Base-by-base conservation (phyloP, 768 basidiomycete genomes). In the Sporobolomyces roseus region DNA sequence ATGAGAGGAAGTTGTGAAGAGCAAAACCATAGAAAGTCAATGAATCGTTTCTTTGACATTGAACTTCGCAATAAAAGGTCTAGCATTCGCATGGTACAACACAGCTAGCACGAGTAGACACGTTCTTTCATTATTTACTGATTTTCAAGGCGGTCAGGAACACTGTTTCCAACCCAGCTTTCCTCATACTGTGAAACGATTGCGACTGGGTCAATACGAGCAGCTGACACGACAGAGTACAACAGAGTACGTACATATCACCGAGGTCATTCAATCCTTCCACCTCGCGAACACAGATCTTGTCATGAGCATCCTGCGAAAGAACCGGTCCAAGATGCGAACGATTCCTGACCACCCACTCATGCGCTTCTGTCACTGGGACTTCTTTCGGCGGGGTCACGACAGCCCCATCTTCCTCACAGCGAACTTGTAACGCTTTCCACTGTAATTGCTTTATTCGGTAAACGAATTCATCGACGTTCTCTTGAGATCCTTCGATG, bases 111-210 rank as follows among this genome's bases (percentile, higher is more conserved):
- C n/a, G n/a, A 41, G 17, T 41, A 41, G 12, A 46, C 45, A 46
- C 10, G 45, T 9, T 41, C 38, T 41, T 9, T 41, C 46, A 41
- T 17, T 43, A 73, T 49, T 61, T 66, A 17, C 52, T 55, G 14
- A 74, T 60, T 41, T 74, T 74, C 55, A 74, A n/a, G 2, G 74
- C 68, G 4, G 74, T 67, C n/a, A 58, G 17, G n/a, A 74, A 74
- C 4, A 72, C 68, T 0, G 65, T 53, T 16, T 64, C 49, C 7
- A 74, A 25, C 0, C 64, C 64, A 6, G 69, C 68, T 13, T 53
- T 23, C 1, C 53, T 54, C 74, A 74, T 74, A 4, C 74, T 74
- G 54, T 27, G 7, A 23, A 21, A n/a, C n/a, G n/a, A n/a, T n/a
- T n/a, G n/a, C n/a, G 21, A 23, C 12, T 6, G 23, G 45, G 6